These are phyloP conservation scores for Xylaria sp. DNA, from an alignment of 2,329 filamentous ascomycete genomes.

Conservation along the genomic window DNA sequence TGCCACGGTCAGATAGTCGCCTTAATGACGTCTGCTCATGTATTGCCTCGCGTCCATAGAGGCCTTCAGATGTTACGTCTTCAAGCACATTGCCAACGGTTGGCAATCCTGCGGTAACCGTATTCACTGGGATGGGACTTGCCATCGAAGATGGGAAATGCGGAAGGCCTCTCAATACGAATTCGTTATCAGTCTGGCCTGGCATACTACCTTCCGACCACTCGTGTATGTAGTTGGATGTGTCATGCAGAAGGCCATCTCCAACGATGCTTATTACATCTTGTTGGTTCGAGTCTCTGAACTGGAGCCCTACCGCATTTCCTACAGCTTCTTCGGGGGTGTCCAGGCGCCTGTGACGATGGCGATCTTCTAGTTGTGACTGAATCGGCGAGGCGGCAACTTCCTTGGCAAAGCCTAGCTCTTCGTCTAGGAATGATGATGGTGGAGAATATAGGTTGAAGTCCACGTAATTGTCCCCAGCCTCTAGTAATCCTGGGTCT, in stretches of 20 bases:
- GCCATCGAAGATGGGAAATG: not conserved
- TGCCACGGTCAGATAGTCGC: not conserved
- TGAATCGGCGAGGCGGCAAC: constrained; percentile 39
- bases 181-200: not conserved
- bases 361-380: constrained; percentile 7
- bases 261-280: constrained; percentile 3
- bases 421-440: constrained; percentile 61
- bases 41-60: constrained; percentile 27
- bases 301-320: not conserved
- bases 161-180: not conserved
- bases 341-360: not conserved
- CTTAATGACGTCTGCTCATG: not conserved
- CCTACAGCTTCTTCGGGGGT: not conserved
- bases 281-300: not conserved
- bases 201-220: not conserved
- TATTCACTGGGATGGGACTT: not conserved
- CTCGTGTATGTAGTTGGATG: constrained; percentile 2
- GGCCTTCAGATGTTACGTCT: constrained; percentile 23
- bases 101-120: not conserved
- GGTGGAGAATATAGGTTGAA: constrained; percentile 66
- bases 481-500: constrained; percentile 48
- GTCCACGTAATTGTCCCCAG: constrained; percentile 61
- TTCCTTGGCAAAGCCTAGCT: constrained; percentile 49
- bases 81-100: not conserved
- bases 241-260: constrained; percentile 6